Evolutionary conservation across 805 yeast species (phyloP).

Genomic region (Saturnispora gosingensis): DNA sequence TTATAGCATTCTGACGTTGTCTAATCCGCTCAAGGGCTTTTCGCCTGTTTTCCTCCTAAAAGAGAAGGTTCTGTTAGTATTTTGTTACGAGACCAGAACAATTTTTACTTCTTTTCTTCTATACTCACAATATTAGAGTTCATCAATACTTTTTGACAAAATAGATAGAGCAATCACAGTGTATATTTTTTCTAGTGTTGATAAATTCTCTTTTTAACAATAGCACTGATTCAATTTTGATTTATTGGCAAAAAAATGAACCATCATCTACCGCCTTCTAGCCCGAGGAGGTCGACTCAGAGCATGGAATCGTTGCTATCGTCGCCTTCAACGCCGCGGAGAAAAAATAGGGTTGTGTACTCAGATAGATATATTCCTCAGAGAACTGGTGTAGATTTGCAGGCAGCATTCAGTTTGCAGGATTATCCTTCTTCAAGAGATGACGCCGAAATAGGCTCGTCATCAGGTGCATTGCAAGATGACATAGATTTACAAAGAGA

Average conservation of each 20-base stretch:
- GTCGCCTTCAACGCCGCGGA: conserved; percentile 37
- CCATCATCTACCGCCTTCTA: conserved; percentile 6
- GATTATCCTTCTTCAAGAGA: conserved; percentile 14
- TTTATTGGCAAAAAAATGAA: background rate
- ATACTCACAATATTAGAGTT: conserved; percentile 1
- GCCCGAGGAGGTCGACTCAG: conserved; percentile 5
- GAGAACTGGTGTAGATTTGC: conserved; percentile 76
- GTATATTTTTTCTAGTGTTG: background rate
- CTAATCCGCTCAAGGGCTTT: conserved; percentile 52
- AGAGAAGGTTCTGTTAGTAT: background rate
- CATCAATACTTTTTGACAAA: background rate
- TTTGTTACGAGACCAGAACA: background rate
- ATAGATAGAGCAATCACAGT: background rate
- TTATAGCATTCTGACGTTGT: conserved; percentile 28
- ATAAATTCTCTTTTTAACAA: background rate
- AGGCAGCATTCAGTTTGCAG: conserved; percentile 63
- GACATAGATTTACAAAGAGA: conserved; percentile 63
- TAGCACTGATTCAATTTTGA: background rate
- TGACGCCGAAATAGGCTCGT: conserved; percentile 4
- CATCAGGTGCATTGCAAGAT: conserved; percentile 17
- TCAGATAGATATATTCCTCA: conserved; percentile 86
- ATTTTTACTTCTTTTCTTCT: background rate
- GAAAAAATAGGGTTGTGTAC: conserved; percentile 43
- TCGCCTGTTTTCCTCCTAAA: conserved; percentile 53
- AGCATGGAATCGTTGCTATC: conserved; percentile 17